A percentile compares a stretch with the other conserved stretches of the same genome.
These are phyloP conservation scores for Porphyrellus cyaneotinctus DNA, from an alignment of 768 basidiomycete species.

Conservation along the genomic window DNA sequence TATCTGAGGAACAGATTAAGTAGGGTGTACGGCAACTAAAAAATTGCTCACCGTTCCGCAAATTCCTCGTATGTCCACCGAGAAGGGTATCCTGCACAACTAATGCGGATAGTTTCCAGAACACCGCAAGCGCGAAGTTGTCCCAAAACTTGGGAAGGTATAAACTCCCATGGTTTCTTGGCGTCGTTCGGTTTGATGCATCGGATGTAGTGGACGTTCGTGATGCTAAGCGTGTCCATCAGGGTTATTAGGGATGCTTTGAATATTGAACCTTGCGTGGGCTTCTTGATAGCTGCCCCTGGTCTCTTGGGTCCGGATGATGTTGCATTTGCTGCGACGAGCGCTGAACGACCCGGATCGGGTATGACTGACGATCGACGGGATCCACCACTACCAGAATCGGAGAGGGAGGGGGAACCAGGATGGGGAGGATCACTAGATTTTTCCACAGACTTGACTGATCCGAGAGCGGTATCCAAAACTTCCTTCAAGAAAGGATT, in stretches of 20 bases:
- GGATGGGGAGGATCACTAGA: constrained; percentile 51
- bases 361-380: constrained; percentile 83
- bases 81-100: constrained; percentile 97
- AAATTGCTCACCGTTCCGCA: constrained; percentile 75
- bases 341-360: constrained; percentile 76
- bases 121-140: constrained; percentile 98
- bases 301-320: constrained; percentile 50
- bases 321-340: constrained; percentile 49
- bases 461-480: constrained; percentile 82
- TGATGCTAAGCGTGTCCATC: constrained; percentile 96
- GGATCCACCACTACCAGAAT: constrained; percentile 71
- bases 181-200: constrained; percentile 99
- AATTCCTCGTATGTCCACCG: constrained; percentile 99
- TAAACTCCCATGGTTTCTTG: constrained; percentile 96
- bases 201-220: constrained; percentile 98
- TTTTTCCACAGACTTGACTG: constrained; percentile 57
- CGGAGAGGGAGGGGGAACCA: constrained; percentile 71
- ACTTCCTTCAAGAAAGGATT: constrained; percentile 95
- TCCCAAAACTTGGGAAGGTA: constrained; percentile 90
- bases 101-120: constrained; percentile 96
- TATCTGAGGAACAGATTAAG: constrained; percentile 53
- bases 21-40: constrained; percentile 6
- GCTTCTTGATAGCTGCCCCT: constrained; percentile 79
- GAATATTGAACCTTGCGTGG: constrained; percentile 97
- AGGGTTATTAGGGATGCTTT: constrained; percentile 89